Evolutionary conservation across 129 eudicot genomes (phyloP), one percentile per base, ranked within the genome.

Genomic region (Dittrichia graveolens): DNA sequence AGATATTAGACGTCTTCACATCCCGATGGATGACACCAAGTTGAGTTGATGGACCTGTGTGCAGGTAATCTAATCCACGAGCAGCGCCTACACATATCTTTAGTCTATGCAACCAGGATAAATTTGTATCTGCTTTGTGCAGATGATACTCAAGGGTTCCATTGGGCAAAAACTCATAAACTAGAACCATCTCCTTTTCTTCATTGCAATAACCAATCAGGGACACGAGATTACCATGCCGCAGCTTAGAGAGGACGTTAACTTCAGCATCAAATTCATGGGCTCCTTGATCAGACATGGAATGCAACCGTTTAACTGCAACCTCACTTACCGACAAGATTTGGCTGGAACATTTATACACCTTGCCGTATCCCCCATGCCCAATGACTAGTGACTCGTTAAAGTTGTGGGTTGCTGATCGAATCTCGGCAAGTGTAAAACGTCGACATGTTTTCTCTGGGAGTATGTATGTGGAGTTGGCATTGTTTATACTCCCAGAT

Each of bases 21-120:
- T 85, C 90, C 0, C 90, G 81, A 54, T 82, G 87, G 48, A 85
- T 85, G 18, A 85, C 76, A 52, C 83, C 78, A 24, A 59, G 73
- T 44, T 72, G 48, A 12, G 71, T 74, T n/a, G 80, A 63, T 11
- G 69, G 67, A 40, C 86, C 80, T 0, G 83, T 76, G 73, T 85
- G 90, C 58, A 82, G 90, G 70, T 79, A 85, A 38, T 82, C 85
- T 15, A 85, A 67, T 5, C 87, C 90, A 34, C 82, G 83, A 43
- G 92, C 92, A 8, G 82, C 79, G 0, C 92, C 92, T 42, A 87
- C 43, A 57, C 82, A 78, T 41, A 87, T 79, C 15, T 45, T 81
- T 24, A 87, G 70, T 43, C 71, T 64, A 9, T 75, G 74, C 37
- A 71, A 68, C 92, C 92, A 87, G 1, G 83, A 71, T 44, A 83